A percentile compares a stretch with the other conserved stretches of the same genome.
phyloP scores from a whole-genome alignment of 805 yeast species.

The Wickerhamiella nectarea region DNA sequence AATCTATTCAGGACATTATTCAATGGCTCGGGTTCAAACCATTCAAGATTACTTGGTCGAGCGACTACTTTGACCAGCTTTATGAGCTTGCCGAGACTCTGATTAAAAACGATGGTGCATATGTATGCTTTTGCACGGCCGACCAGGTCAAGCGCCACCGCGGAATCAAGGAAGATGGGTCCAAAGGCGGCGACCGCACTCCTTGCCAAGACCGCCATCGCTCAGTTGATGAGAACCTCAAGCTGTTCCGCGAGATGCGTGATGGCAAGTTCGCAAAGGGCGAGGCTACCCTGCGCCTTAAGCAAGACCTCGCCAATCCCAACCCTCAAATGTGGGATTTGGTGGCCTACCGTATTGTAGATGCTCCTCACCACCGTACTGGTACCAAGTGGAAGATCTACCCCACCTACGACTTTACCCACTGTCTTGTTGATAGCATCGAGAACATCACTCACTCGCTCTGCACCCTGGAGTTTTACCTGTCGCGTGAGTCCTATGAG shows the following conservation, averaged over 20 bases:
- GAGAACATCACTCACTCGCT: constrained; percentile 93
- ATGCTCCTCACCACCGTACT: constrained; percentile 90
- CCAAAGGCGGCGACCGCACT: constrained; percentile 82
- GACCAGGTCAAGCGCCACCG: constrained; percentile 83
- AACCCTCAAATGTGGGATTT: constrained; percentile 99
- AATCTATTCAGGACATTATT: constrained; percentile 70
- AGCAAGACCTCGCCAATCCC: constrained; percentile 78
- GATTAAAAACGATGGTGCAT: constrained; percentile 58
- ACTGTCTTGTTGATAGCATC: constrained; percentile 94
- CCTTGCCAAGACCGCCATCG: constrained; percentile 68
- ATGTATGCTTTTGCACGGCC: constrained; percentile 85
- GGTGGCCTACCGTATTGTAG: constrained; percentile 87
- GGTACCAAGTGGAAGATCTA: constrained; percentile 96
- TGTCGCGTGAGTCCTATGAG: constrained; percentile 90
- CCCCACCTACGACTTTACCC: constrained; percentile 98
- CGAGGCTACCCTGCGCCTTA: constrained; percentile 91
- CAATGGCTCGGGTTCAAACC: constrained; percentile 92
- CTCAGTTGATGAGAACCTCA: constrained; percentile 58
- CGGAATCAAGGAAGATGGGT: constrained; percentile 84
- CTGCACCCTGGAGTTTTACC: constrained; percentile 88
- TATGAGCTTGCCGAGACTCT: constrained; percentile 80
- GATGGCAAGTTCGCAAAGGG: constrained; percentile 83
- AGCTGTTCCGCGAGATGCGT: constrained; percentile 79
- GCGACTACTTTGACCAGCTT: constrained; percentile 84
- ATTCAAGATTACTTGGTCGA: constrained; percentile 87